Evolutionary conservation across 2,329 filamentous ascomycete species (phyloP).

Genomic region (Conoideocrella luteorostrata): DNA sequence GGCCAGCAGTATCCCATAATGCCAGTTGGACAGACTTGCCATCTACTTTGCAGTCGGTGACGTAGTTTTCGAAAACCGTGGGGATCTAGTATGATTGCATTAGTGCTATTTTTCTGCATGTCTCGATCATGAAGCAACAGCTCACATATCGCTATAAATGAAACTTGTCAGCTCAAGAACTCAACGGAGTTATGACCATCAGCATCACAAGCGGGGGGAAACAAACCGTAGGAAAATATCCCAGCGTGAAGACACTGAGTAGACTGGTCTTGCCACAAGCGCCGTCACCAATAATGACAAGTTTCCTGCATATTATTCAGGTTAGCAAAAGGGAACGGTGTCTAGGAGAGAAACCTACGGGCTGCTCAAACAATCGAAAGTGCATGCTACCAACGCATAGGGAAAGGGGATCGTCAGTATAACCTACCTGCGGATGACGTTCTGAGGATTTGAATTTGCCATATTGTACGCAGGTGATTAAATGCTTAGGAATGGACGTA

Average conservation of each 20-base stretch:
- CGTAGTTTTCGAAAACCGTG: constrained; percentile 98
- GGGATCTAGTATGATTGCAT: constrained; percentile 55
- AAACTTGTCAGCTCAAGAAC: constrained; percentile 1
- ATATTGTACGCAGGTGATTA: too few relatives aligned
- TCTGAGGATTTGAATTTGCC: constrained; percentile 40
- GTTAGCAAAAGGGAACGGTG: too few relatives aligned
- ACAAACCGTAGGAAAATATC: constrained; percentile 94
- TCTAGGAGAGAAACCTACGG: too few relatives aligned
- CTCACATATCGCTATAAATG: constrained; percentile 52
- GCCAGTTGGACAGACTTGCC: constrained; percentile 98
- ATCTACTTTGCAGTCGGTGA: constrained; percentile 96
- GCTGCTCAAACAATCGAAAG: too few relatives aligned
- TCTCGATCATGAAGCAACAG: too few relatives aligned
- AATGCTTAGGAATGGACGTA: too few relatives aligned
- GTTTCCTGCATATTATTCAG: constrained; percentile 68
- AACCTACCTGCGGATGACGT: constrained; percentile 62
- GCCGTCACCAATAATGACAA: constrained; percentile 95
- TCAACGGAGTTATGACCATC: not conserved
- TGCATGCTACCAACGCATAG: not conserved
- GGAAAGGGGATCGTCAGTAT: too few relatives aligned
- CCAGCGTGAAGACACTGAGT: constrained; percentile 93
- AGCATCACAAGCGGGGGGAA: constrained; percentile 5
- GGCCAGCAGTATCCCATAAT: constrained; percentile 98
- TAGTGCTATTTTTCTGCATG: too few relatives aligned
- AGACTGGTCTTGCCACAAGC: constrained; percentile 98